Evolutionary conservation across 805 yeast genomes (phyloP).

Genomic region (Citeromyces nyonsensis): DNA sequence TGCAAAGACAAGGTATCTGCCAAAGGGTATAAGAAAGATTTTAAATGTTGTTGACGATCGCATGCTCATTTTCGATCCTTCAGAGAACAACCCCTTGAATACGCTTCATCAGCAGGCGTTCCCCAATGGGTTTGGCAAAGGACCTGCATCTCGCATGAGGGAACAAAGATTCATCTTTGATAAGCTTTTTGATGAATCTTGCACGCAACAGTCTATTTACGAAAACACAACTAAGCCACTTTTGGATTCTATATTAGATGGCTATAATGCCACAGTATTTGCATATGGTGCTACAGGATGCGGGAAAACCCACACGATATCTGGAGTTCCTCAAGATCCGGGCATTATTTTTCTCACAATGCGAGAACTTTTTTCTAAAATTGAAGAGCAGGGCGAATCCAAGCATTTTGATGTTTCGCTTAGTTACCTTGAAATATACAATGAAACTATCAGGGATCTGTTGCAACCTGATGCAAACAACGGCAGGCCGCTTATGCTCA

Average conservation of each 20-base stretch:
- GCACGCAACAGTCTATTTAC: conserved; percentile 58
- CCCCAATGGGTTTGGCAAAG: conserved; percentile 4
- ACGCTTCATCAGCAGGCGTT: conserved; percentile 24
- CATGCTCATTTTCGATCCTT: conserved; percentile 81
- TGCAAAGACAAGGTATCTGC: conserved; percentile 9
- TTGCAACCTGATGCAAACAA: conserved; percentile 35
- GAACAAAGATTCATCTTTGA: conserved; percentile 81
- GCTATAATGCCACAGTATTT: conserved; percentile 81
- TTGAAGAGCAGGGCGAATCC: conserved; percentile 38
- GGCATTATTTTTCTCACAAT: conserved; percentile 72
- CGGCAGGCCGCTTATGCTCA: conserved; percentile 32
- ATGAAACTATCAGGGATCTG: conserved; percentile 76
- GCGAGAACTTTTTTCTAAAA: conserved; percentile 53
- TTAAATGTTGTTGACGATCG: conserved; percentile 71
- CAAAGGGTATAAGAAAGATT: conserved; percentile 47
- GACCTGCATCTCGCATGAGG: conserved; percentile 17
- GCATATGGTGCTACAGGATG: conserved; percentile 98
- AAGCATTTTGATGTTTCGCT: conserved; percentile 44
- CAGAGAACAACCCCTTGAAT: conserved; percentile 47
- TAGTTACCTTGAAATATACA: conserved; percentile 78
- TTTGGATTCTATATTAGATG: conserved; percentile 63
- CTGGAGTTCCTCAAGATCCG: conserved; percentile 59
- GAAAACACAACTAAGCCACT: conserved; percentile 53
- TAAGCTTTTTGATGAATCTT: conserved; percentile 48
- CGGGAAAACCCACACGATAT: conserved; percentile 89